phyloP scores from a whole-genome alignment of 306 rosid genomes.

The Trichosanthes truncata region DNA sequence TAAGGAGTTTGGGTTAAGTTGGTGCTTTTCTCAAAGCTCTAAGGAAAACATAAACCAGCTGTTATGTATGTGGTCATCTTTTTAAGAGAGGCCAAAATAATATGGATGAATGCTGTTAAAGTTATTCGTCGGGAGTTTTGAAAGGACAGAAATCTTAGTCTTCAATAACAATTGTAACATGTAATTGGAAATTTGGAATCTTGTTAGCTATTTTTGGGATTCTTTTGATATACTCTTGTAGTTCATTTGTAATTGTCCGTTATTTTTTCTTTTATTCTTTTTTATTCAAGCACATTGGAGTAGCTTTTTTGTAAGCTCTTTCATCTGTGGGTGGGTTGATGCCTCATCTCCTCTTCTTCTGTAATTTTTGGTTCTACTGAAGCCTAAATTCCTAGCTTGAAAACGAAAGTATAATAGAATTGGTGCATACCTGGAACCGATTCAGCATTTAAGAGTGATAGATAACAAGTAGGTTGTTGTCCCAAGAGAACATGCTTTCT shows the following conservation, averaged over 20 bases:
- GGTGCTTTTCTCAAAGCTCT: neutral
- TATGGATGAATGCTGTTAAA: neutral
- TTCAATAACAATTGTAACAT: neutral
- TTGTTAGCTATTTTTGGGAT: neutral
- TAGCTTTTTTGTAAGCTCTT: neutral
- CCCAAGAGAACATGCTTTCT: slow-evolving; percentile 37
- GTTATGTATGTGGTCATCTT: neutral
- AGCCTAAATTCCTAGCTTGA: neutral
- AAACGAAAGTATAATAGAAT: neutral
- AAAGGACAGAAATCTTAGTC: neutral
- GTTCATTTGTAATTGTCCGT: neutral
- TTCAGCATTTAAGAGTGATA: slow-evolving; percentile 57
- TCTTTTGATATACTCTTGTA: neutral
- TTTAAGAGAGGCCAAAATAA: neutral
- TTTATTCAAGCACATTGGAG: neutral
- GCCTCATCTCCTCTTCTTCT: neutral
- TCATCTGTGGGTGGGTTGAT: neutral
- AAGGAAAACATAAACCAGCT: neutral
- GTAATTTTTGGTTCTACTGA: neutral
- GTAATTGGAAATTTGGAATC: neutral
- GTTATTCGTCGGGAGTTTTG: neutral
- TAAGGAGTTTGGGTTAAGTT: neutral
- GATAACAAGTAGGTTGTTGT: slow-evolving; percentile 44
- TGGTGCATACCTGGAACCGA: slow-evolving; percentile 53
- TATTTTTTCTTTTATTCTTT: neutral